Base-by-base conservation (phyloP, 2,329 filamentous ascomycete genomes). In the Fusarium pseudoanthophilum region DNA sequence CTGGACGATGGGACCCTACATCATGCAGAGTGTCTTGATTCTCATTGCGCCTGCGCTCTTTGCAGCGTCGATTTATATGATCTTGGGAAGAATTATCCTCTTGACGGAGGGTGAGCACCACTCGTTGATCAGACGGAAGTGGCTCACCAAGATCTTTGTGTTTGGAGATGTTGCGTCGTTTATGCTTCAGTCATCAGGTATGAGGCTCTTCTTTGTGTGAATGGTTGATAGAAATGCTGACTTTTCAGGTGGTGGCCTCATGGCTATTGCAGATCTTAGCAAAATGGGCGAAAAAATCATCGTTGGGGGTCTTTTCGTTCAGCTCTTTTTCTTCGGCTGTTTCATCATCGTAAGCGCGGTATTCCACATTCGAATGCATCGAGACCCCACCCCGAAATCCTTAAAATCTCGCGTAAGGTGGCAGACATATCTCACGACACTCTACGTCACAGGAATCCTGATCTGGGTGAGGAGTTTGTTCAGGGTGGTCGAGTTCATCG, bases 311-410 rank as follows among this genome's bases (percentile, higher is more conserved):
- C 80, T 91, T 3, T 80, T 86, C 13, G 77, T 90, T 1, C 89
- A 91, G 69, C 82, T 91, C 18, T 49, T 87, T n/a, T 84, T 87
- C 65, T 90, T 91, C 59, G 81, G 82, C 10, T 80, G 88, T 58
- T 91, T 91, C 73, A 80, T 89, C 37, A 48, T 84, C 5, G 82
- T 84, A 0, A 82, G 85, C 0, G 73, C 82, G 3, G 67, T 86
- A 1, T 89, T 89, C 74, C 85, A 89, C 68, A 62, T 62, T 2
- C 74, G 79, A n/a, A 73, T 80, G 63, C 36, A 37, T 16, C 60
- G 49, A 1, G 37, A 49, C 11, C 77, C 75, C 6, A 77, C 71
- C 8, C 15, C 21, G 2, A 65, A 61, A 14, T 61, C 74, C 1
- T 45, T 57, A 4, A 67, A 69, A 8, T 36, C 75, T 18, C 20